Percentiles rank a stretch among this genome's conserved stretches.
phyloP scores from a whole-genome alignment of 78 protist genomes.

The Guillardia theta region DNA sequence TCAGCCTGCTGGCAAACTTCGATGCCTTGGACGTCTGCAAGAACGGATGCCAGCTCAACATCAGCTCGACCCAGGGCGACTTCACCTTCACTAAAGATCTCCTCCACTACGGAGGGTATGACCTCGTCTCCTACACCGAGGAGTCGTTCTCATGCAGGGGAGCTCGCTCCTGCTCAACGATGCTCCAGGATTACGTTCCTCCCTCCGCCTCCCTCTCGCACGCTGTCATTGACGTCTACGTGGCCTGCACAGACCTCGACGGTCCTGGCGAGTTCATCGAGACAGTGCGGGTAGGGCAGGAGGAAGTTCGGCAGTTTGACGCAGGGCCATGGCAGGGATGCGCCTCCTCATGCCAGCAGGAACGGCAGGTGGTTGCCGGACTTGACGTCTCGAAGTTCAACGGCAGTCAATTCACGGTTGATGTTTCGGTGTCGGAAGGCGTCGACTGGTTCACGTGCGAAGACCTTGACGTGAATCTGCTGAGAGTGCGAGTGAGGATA shows the following conservation, averaged over 20 bases:
- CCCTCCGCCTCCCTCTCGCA: background rate
- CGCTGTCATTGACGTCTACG: background rate
- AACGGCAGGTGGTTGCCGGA: background rate
- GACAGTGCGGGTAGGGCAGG: background rate
- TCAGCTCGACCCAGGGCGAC: too few relatives aligned
- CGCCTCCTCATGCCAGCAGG: background rate
- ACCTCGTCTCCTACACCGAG: too few relatives aligned
- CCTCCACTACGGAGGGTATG: too few relatives aligned
- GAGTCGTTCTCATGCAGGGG: background rate
- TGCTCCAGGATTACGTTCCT: background rate
- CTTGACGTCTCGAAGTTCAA: background rate
- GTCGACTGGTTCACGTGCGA: background rate
- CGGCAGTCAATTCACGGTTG: background rate
- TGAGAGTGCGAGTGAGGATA: background rate
- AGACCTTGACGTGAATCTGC: background rate
- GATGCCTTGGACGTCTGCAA: too few relatives aligned
- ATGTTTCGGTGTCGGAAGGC: background rate
- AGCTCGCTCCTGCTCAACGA: background rate
- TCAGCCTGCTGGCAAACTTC: too few relatives aligned
- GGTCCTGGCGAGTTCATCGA: background rate
- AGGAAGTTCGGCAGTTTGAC: background rate
- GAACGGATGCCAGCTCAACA: too few relatives aligned
- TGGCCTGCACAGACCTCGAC: constrained; percentile 4
- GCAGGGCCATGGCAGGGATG: background rate
- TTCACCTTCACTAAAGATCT: too few relatives aligned